Percentiles rank a stretch among this genome's conserved stretches.
Conservation (phyloP, 768 basidiomycete species). For the Daedaleopsis sinensis region DNA sequence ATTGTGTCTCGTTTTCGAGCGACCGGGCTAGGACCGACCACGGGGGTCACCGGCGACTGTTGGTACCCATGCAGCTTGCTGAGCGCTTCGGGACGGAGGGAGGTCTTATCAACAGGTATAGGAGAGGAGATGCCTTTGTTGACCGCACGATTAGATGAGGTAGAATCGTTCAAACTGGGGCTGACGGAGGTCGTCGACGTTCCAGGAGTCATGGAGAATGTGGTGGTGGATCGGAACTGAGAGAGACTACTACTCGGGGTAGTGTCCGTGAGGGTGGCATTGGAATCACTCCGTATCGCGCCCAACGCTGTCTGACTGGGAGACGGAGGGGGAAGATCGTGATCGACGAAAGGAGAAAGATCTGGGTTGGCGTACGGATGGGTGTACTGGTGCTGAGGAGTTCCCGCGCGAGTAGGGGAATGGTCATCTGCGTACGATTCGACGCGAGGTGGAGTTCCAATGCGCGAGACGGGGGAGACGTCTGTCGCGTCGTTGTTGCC, state of each 20-base stretch:
- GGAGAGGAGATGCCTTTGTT: slow-evolving; percentile 30
- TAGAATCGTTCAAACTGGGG: slow-evolving; percentile 15
- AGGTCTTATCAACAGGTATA: slow-evolving; percentile 24
- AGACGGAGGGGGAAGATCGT: slow-evolving; percentile 27
- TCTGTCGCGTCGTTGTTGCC: slow-evolving; percentile 13
- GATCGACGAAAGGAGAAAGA: slow-evolving; percentile 38
- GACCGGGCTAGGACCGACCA: slow-evolving; percentile 15
- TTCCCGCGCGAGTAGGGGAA: slow-evolving; percentile 3
- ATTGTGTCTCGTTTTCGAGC: slow-evolving; percentile 31
- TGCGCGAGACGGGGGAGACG: slow-evolving; percentile 15
- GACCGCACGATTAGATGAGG: slow-evolving; percentile 11
- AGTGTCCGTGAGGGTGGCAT: slow-evolving; percentile 51
- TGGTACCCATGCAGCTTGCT: slow-evolving; percentile 11
- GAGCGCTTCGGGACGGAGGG: slow-evolving; percentile 13
- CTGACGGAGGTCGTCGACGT: slow-evolving; percentile 29
- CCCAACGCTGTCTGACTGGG: slow-evolving; percentile 27
- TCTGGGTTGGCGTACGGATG: slow-evolving; percentile 88
- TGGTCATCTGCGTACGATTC: slow-evolving; percentile 10
- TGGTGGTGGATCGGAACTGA: slow-evolving; percentile 30
- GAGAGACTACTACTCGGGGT: slow-evolving; percentile 33
- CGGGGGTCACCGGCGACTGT: slow-evolving; percentile 7
- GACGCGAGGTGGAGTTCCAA: slow-evolving; percentile 9
- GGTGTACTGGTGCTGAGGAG: slow-evolving; percentile 41
- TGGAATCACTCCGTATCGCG: slow-evolving; percentile 52
- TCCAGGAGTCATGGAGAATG: slow-evolving; percentile 30